Conservation (phyloP, 805 yeast species). For the Spathaspora girioi region DNA sequence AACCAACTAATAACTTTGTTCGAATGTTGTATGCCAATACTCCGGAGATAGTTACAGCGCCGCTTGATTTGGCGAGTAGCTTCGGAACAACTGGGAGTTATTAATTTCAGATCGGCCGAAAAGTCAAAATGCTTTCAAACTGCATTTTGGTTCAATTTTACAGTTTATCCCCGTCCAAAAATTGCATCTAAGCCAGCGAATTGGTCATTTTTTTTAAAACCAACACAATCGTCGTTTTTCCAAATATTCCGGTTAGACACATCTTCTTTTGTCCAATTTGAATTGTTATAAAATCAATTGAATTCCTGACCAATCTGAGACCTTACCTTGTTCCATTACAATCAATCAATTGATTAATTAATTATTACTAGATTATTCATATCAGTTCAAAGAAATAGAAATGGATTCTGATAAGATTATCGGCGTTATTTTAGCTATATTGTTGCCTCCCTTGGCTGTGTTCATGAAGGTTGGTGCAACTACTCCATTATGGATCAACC, state of each 20-base stretch:
- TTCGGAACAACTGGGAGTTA: background rate
- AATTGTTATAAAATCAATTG: background rate
- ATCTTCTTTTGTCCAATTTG: background rate
- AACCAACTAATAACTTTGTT: background rate
- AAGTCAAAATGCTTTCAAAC: background rate
- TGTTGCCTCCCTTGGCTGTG: conserved; percentile 77
- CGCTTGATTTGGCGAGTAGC: background rate
- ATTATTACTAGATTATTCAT: background rate
- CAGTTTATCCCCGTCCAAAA: background rate
- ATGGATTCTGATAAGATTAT: conserved; percentile 42
- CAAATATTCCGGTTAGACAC: background rate
- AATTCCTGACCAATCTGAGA: background rate
- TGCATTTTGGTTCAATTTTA: background rate
- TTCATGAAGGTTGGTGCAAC: conserved; percentile 66
- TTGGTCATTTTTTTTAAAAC: background rate
- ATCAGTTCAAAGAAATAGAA: background rate
- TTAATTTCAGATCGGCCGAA: background rate
- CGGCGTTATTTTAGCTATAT: conserved; percentile 45
- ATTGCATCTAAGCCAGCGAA: background rate
- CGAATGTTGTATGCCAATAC: background rate
- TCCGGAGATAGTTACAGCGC: background rate
- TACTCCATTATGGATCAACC: conserved; percentile 60
- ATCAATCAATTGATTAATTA: background rate
- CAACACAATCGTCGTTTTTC: background rate
- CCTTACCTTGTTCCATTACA: background rate